Evolutionary conservation across 2,329 filamentous ascomycete species (phyloP), one percentile per base, ranked within the genome.

Genomic region (Sarocladium kiliense): DNA sequence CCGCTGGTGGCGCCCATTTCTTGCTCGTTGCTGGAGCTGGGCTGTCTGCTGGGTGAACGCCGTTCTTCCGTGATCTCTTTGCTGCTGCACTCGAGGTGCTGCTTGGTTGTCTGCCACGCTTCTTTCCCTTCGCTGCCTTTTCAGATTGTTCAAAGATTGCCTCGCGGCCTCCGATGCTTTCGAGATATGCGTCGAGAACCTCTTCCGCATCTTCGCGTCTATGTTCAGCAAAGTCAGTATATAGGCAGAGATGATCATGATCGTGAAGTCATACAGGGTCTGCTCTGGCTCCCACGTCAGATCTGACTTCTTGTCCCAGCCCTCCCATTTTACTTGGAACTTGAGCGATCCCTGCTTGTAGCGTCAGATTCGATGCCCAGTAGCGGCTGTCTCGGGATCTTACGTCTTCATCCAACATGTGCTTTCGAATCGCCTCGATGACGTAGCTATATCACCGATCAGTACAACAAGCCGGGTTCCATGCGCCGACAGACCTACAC

Each of bases 291-390:
- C 89, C 89, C 88, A 93, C 0, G 89, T 94, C 63, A 82, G 71
- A 61, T 94, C 89, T 0, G 74, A 68, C 58, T 85, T 83, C 58
- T 85, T 80, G 0, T 88, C 82, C 58, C 86, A 94, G 2, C 89
- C 89, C 60, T 89, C 82, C 89, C 89, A 94, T 64, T 93, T 91
- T 34, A 94, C 87, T 53, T 86, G 78, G 64, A 87, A 91, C 47
- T 78, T 77, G 0, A 85, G 63, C 3, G 68, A 66, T 19, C 80
- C 80, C 73, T 82, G 57, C 10, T 9, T 41, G 10, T n/a, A 7
- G 18, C 3, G 30, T 51, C 27, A 51, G 27, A 16, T 10, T 19
- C 16, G 1, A 14, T 14, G 12, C 11, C 32, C 25, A 3, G 12
- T n/a, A 23, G 19, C 9, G 4, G 16, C 19, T 11, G 2, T 32